phyloP scores from a whole-genome alignment of 75 land plant genomes.

The Azolla pinnata region DNA sequence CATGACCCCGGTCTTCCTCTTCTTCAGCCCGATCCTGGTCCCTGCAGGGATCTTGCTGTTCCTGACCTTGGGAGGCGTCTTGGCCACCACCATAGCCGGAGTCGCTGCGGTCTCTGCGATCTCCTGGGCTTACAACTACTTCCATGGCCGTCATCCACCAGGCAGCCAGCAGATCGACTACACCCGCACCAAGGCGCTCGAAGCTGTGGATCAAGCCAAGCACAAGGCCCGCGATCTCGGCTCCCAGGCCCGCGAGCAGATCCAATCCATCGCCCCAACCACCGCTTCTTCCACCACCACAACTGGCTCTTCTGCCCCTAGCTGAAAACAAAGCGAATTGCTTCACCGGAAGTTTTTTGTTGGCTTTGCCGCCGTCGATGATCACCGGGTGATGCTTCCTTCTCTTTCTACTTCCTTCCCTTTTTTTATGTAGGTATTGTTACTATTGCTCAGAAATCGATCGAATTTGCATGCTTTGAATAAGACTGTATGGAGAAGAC shows the following conservation, averaged over 20 bases:
- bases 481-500: too few relatives aligned
- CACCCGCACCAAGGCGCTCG: slow-evolving; percentile 15
- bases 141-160: slow-evolving; percentile 40
- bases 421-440: background rate
- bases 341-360: background rate
- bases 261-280: too few relatives aligned
- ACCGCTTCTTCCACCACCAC: too few relatives aligned
- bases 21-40: slow-evolving; percentile 46
- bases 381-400: background rate
- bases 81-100: slow-evolving; percentile 27
- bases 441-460: background rate
- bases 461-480: background rate
- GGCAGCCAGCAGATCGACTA: slow-evolving; percentile 41
- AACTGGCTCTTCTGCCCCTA: too few relatives aligned
- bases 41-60: slow-evolving; percentile 25
- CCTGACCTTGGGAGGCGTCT: slow-evolving; percentile 19
- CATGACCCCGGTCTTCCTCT: slow-evolving; percentile 38
- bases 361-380: background rate
- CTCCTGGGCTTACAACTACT: slow-evolving; percentile 39
- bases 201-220: slow-evolving; percentile 30
- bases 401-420: background rate
- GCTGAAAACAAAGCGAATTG: slow-evolving; percentile 22
- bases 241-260: slow-evolving; percentile 14
- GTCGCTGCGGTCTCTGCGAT: slow-evolving; percentile 35
- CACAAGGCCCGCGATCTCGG: slow-evolving; percentile 37